Base-by-base conservation (phyloP, 2,329 filamentous ascomycete genomes). In the Calonectria naviculata region DNA sequence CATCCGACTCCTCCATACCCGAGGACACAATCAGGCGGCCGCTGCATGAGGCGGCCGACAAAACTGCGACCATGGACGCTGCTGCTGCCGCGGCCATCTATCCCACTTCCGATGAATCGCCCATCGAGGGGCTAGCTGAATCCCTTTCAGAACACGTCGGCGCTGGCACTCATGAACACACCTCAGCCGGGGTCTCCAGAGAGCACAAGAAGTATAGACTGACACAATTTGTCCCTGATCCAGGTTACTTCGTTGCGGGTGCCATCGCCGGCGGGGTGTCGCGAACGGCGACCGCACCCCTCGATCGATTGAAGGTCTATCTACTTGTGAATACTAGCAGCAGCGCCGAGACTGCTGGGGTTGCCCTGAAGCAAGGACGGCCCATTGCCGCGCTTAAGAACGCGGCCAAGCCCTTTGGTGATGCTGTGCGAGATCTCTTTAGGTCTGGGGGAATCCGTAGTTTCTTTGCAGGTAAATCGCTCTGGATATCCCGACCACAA, bases 181-280 rank as follows among this genome's bases (percentile, higher is more conserved):
- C 75, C 78, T 80, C 81, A 75, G 80, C 80, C 80, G 79, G 79
- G 79, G 76, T 78, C 72, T 80, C 76, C 76, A 78, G 76, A 76
- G 75, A 75, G 63, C 80, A 79, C 74, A 84, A 81, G 83, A 87
- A 87, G 83, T 83, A 81, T 81, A 86, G 83, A 87, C 90, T 92
- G 87, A 92, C 90, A 83, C 86, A 88, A 82, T 89, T 93, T 88
- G 87, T 95, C 84, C 94, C 94, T 84, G 90, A 95, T 91, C 89
- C 93, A 97, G 97, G 97, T 89, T 99, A 98, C 86, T 99, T 98
- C 85, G 85, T 97, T 86, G 97, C 97, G 83, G 97, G 97, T 88
- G 97, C 95, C 84, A 88, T 97, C 82, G 95, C 96, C 82, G 97
- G 97, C 82, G 96, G 95, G 83, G 93, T 98, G 79, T 98, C 96